Base-by-base conservation (phyloP, 2,329 filamentous ascomycete species). In the Neurospora sp. region DNA sequence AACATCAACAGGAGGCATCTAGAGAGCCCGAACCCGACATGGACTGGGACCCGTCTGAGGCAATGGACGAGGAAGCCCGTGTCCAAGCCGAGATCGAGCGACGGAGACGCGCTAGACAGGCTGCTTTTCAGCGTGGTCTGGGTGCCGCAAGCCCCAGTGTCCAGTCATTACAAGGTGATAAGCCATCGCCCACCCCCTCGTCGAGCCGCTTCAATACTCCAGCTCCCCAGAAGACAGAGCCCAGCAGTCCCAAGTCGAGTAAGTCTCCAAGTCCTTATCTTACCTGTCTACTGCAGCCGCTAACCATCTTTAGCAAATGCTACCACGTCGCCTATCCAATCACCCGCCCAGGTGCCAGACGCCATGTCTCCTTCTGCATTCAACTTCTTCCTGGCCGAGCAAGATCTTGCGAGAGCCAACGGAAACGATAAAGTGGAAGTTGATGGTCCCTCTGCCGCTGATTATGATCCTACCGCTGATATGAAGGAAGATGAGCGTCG, bases 381-480 rank as follows among this genome's bases (percentile, higher is more conserved):
- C 72, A 85, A 88, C 70, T 84, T 93, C 75, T 82, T 87, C 75
- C 52, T 62, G 52, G 86, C 89, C 75, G 91, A 93, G 76, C 84
- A 87, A 70, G 87, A 90, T 73, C 84, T 93, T 73, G 87, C 89
- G 79, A 91, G 92, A 77, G 82, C 78, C 5, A 85, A 88, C 75
- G 83, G 81, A 42, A 80, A 82, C 72, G 75, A 75, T 58, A 81
- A 82, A 67, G 73, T 77, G 11, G 82, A 84, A 2, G 86, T 88
- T 73, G 91, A 96, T 76, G 93, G 91, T 7, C 91, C 92, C 6
- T 97, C 93, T n/a, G 94, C 94, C 66, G 93, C 93, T 71, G 93
- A 97, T 79, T 97, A 97, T 78, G 93, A 97, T 77, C 94, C 94
- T 1, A 96, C 90, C 1, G 84, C 90, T 74, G 94, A 97, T 77